phyloP scores from a whole-genome alignment of 768 basidiomycete genomes.

The Strobilomyces dryophilus region DNA sequence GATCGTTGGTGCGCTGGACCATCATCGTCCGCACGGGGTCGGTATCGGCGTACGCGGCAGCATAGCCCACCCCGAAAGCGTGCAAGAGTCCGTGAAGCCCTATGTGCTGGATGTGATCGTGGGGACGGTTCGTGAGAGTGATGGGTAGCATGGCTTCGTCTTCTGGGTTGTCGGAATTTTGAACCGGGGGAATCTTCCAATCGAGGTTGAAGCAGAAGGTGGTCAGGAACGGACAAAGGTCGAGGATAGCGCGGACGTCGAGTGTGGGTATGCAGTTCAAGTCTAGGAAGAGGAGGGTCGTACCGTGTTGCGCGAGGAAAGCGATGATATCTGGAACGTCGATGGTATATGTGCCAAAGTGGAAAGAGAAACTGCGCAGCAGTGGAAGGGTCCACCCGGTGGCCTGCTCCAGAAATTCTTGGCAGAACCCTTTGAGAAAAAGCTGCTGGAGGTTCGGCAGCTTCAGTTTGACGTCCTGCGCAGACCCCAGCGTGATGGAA shows the following conservation, averaged over 20 bases:
- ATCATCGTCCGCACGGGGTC: conserved; percentile 44
- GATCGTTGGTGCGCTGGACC: conserved; percentile 57
- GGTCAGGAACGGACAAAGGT: conserved; percentile 56
- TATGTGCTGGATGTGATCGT: conserved; percentile 52
- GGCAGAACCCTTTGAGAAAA: conserved; percentile 53
- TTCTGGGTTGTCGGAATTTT: conserved; percentile 14
- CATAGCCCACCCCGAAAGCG: conserved; percentile 64
- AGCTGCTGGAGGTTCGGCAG: conserved; percentile 60
- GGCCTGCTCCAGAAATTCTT: conserved; percentile 68
- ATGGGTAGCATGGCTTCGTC: conserved; percentile 32
- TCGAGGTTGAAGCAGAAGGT: conserved; percentile 74
- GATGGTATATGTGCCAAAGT: conserved; percentile 33
- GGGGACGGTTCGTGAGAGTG: conserved; percentile 48
- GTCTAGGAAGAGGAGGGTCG: conserved; percentile 59
- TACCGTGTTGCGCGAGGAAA: conserved; percentile 60
- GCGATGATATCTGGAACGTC: conserved; percentile 56
- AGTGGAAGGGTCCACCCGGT: conserved; percentile 61
- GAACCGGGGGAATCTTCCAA: conserved; percentile 48
- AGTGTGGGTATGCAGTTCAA: conserved; percentile 53
- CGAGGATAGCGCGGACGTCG: conserved; percentile 56
- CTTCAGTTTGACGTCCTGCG: conserved; percentile 49
- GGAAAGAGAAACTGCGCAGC: conserved; percentile 54
- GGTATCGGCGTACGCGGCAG: conserved; percentile 37
- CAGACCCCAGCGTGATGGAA: conserved; percentile 54
- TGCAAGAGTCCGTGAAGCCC: conserved; percentile 66